A percentile compares a stretch with the other conserved stretches of the same genome.
phyloP scores from a whole-genome alignment of 306 rosid species.

The Alnus rubra region DNA sequence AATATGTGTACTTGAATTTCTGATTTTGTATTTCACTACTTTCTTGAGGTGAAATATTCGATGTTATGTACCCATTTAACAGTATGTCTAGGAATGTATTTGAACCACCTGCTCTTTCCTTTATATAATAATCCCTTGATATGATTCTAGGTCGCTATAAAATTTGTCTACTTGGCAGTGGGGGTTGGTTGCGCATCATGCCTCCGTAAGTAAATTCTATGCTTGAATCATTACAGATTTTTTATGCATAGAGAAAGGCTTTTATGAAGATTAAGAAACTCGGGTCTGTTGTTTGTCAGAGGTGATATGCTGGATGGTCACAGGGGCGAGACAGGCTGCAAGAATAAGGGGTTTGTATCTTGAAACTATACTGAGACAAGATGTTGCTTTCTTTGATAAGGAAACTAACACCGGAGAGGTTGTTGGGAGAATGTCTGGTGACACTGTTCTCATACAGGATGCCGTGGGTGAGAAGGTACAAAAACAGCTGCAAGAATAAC shows the following conservation, averaged over 20 bases:
- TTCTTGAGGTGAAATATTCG: no score
- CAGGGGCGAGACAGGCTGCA: conserved; percentile 37
- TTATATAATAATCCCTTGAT: background rate
- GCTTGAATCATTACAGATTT: background rate
- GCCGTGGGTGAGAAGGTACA: conserved; percentile 38
- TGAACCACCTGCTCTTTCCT: background rate
- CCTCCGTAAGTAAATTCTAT: conserved; percentile 34
- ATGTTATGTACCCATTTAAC: background rate
- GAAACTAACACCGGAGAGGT: conserved; percentile 36
- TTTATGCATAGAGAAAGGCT: background rate
- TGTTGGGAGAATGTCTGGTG: conserved; percentile 34
- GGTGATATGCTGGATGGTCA: conserved; percentile 37
- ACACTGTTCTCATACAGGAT: conserved; percentile 34
- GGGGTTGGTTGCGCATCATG: conserved; percentile 37
- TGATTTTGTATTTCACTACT: background rate
- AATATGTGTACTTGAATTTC: background rate
- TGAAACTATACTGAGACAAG: conserved; percentile 31
- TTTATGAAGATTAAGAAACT: background rate
- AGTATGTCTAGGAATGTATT: background rate
- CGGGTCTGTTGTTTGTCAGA: conserved; percentile 7
- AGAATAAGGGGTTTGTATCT: conserved; percentile 29
- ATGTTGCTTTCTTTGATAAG: conserved; percentile 31
- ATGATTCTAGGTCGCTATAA: conserved; percentile 34
- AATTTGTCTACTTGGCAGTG: conserved; percentile 42
- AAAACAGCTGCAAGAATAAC: background rate